Evolutionary conservation across 331 rosid genomes (phyloP), one percentile per base, ranked within the genome.

Genomic region (Quercus tomentella): DNA sequence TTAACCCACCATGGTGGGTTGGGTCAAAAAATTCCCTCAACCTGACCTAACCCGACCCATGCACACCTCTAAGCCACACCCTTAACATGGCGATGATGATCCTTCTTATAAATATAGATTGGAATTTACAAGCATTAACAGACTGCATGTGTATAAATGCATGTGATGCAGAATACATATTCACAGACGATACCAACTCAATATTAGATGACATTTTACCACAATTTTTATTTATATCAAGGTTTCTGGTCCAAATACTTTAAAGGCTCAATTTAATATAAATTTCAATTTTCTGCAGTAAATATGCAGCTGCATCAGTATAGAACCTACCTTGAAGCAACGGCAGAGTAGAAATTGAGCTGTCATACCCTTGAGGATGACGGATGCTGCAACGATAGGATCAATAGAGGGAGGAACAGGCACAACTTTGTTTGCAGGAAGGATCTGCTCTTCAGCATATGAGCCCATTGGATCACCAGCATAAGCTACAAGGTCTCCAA

Each of bases 401-500:
- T 88, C 92, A 79, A 94, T 60, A 4, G 97, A 91, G 22, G 94
- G 35, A 73, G 98, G 98, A 76, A 94, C 87, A 52, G 94, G 92
- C 28, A 94, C 89, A 37, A 89, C 89, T 80, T 77, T 92, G 82
- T 83, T n/a, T 3, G 93, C 96, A 37, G 96, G 97, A 92, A 91
- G 96, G 74, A 92, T 89, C 83, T 89, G 98, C 85, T 94, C 98
- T 86, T 94, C 97, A 14, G 97, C 88, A 76, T 94, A 94, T 43
- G 98, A 89, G 10, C 98, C 97, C 94, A 89, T 90, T 62, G 93
- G 92, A 37, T 62, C 74, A 35, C 97, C 96, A 4, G 84, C 92
- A 72, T 91, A 95, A 72, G 91, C 98, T 31, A 95, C 99, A 77
- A 91, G 25, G 85, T 95, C 99, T 54, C 99, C 99, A 82, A 91